Percentiles rank a stretch among this genome's conserved stretches.
Evolutionary conservation across 371 early-diverging fungal species (phyloP).

Genomic region (Phascolomyces articulosus): DNA sequence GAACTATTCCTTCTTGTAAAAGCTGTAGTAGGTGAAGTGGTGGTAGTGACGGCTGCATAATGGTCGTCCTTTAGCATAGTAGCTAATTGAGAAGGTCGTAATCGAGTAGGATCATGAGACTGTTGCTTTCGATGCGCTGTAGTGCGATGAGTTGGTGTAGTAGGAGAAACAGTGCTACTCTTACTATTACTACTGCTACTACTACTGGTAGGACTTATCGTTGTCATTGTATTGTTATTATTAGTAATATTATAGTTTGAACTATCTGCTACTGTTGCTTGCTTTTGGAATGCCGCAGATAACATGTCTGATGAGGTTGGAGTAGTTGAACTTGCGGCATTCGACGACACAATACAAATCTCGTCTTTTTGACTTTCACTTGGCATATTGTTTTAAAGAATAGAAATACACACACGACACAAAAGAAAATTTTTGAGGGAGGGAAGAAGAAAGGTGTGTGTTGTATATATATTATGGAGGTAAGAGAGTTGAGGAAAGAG

Average conservation of each 20-base stretch:
- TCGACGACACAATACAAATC: background rate
- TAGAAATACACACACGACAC: background rate
- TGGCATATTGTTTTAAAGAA: background rate
- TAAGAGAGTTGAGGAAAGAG: no score
- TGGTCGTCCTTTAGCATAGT: background rate
- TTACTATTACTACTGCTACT: background rate
- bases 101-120: background rate
- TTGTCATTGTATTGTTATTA: no score
- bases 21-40: background rate
- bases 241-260: background rate
- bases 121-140: background rate
- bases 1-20: background rate
- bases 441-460: background rate
- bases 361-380: background rate
- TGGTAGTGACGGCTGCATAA: background rate
- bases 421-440: background rate
- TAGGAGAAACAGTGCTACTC: background rate
- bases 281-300: conserved; percentile 9
- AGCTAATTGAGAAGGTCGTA: conserved; percentile 4
- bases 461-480: no score
- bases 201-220: no score
- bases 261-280: conserved; percentile 3
- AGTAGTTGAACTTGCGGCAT: background rate
- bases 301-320: background rate
- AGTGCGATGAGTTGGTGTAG: background rate